These are phyloP conservation scores for Chiua virens DNA, from an alignment of 768 basidiomycete species.

Conservation along the genomic window DNA sequence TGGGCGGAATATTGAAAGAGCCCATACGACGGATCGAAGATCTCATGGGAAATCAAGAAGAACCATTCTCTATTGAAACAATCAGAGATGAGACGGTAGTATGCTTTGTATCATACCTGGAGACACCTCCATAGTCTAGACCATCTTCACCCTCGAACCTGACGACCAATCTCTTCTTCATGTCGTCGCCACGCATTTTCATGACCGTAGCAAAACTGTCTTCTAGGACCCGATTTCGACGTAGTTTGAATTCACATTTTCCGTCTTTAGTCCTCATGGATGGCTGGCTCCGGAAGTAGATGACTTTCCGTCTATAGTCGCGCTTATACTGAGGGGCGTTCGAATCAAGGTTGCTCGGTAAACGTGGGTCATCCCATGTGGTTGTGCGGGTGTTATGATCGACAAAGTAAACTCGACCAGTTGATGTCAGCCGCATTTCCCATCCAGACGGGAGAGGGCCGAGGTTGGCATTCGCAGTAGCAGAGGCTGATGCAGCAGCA, in stretches of 20 bases:
- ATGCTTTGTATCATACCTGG: slow-evolving; percentile 46
- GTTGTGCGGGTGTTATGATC: slow-evolving; percentile 91
- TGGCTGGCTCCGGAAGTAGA: slow-evolving; percentile 91
- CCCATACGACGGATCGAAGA: slow-evolving; percentile 83
- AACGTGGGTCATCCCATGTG: slow-evolving; percentile 89
- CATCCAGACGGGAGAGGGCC: slow-evolving; percentile 88
- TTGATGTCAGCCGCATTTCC: slow-evolving; percentile 92
- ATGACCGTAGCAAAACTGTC: slow-evolving; percentile 86
- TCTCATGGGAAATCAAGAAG: slow-evolving; percentile 79
- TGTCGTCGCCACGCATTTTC: slow-evolving; percentile 68
- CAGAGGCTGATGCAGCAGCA: slow-evolving; percentile 41
- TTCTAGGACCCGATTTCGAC: slow-evolving; percentile 79
- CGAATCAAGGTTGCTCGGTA: slow-evolving; percentile 79
- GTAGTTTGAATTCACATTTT: slow-evolving; percentile 85
- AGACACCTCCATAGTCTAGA: slow-evolving; percentile 76
- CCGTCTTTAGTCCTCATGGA: slow-evolving; percentile 75
- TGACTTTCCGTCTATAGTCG: slow-evolving; percentile 87
- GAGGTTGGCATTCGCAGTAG: slow-evolving; percentile 56
- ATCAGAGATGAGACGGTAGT: background rate
- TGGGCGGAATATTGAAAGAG: slow-evolving; percentile 78
- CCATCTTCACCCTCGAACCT: slow-evolving; percentile 81
- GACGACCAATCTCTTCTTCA: slow-evolving; percentile 71
- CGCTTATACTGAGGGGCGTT: slow-evolving; percentile 95
- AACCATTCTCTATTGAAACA: slow-evolving; percentile 69
- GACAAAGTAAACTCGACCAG: slow-evolving; percentile 85